A percentile compares a stretch with the other conserved stretches of the same genome.
Evolutionary conservation across 2,329 filamentous ascomycete genomes (phyloP).

Genomic region (Exophiala mesophila): DNA sequence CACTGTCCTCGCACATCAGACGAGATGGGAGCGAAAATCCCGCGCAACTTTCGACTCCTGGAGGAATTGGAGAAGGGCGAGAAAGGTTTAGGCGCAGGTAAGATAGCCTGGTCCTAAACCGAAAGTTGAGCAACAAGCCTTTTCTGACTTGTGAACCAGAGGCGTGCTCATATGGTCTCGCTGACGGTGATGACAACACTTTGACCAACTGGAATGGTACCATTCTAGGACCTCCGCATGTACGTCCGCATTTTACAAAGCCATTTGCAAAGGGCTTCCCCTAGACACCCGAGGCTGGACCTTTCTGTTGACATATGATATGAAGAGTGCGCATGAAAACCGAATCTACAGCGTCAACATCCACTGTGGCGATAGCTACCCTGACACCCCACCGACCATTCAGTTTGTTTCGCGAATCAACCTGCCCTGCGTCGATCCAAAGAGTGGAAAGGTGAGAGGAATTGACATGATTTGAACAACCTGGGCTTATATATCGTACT

Average conservation of each 20-base stretch:
- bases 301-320: constrained; percentile 1
- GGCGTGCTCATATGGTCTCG: constrained; percentile 93
- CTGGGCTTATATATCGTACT: constrained; percentile 10
- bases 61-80: constrained; percentile 99
- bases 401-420: constrained; percentile 94
- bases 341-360: constrained; percentile 98
- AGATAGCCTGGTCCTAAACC: too few relatives aligned
- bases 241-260: too few relatives aligned
- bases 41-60: constrained; percentile 90
- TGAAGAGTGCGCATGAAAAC: constrained; percentile 93
- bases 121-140: too few relatives aligned
- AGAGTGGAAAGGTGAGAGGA: constrained; percentile 62
- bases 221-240: constrained; percentile 92
- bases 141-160: constrained; percentile 60
- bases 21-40: constrained; percentile 67
- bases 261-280: too few relatives aligned
- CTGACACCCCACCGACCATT: constrained; percentile 80
- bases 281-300: background rate
- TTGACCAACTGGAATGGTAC: constrained; percentile 99
- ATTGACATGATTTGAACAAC: background rate
- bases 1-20: too few relatives aligned
- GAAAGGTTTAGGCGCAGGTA: constrained; percentile 90
- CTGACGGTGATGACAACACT: constrained; percentile 86
- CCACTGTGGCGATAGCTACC: constrained; percentile 86
- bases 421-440: constrained; percentile 83